phyloP scores from a whole-genome alignment of 441 rosid genomes.

The Omphalea diandra region DNA sequence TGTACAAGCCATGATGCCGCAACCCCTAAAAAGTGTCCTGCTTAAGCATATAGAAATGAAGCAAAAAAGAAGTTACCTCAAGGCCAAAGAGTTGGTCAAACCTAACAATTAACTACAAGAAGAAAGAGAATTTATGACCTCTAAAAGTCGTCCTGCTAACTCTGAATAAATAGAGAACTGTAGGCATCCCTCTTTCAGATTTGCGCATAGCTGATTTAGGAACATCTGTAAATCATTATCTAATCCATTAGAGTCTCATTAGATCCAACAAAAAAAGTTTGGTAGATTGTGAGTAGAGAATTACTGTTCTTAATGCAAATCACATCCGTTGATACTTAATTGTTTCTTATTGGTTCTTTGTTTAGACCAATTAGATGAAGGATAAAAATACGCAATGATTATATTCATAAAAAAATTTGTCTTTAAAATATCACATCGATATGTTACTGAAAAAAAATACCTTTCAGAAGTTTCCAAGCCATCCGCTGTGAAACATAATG shows the following conservation, averaged over 20 bases:
- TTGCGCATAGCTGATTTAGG: constrained; percentile 81
- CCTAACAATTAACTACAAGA: background rate
- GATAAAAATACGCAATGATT: background rate
- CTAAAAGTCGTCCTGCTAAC: constrained; percentile 84
- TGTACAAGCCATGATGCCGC: constrained; percentile 93
- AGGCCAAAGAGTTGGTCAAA: background rate
- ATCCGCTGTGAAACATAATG: constrained; percentile 75
- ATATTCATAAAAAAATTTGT: background rate
- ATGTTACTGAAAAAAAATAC: constrained; percentile 30
- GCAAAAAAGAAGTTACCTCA: background rate
- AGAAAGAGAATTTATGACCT: constrained; percentile 39
- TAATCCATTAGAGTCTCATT: constrained; percentile 18
- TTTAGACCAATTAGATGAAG: background rate
- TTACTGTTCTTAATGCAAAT: background rate
- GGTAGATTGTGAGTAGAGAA: constrained; percentile 4
- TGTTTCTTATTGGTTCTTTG: background rate
- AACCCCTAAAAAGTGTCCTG: constrained; percentile 82
- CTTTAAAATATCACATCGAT: background rate
- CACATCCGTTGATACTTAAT: background rate
- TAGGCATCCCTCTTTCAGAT: constrained; percentile 75
- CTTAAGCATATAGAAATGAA: constrained; percentile 18
- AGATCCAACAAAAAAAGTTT: constrained; percentile 4
- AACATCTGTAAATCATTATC: constrained; percentile 51
- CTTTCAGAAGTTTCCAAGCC: constrained; percentile 99
- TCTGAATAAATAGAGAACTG: constrained; percentile 55